Conservation (phyloP, 768 basidiomycete species). For the Rhizopogon vesiculosus region DNA sequence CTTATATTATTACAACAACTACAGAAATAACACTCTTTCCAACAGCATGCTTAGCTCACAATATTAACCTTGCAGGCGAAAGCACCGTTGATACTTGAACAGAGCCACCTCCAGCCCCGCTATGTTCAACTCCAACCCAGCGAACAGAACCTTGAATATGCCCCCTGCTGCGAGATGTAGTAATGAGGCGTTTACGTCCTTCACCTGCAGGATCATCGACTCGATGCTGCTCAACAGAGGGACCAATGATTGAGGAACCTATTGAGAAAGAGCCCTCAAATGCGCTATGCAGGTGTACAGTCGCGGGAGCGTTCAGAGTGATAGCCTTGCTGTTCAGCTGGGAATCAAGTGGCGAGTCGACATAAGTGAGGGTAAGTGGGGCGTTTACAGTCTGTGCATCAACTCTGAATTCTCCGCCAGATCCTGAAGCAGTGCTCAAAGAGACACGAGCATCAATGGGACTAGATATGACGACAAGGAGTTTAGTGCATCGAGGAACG, state of each 20-base stretch:
- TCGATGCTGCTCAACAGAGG: slow-evolving; percentile 1
- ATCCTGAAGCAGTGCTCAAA: background rate
- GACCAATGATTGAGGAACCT: slow-evolving; percentile 13
- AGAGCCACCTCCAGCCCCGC: background rate
- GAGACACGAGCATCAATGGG: slow-evolving; percentile 14
- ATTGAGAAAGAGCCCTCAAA: slow-evolving; percentile 35
- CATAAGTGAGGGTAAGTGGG: slow-evolving; percentile 24
- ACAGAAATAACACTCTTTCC: background rate
- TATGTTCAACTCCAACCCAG: background rate
- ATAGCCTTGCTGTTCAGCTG: slow-evolving; percentile 22
- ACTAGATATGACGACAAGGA: slow-evolving; percentile 4
- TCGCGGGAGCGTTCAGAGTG: slow-evolving; percentile 32
- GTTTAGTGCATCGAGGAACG: background rate
- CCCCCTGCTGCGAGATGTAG: background rate
- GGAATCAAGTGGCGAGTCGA: slow-evolving; percentile 29
- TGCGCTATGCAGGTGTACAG: slow-evolving; percentile 27
- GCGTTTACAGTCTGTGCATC: slow-evolving; percentile 29
- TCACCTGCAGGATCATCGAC: background rate
- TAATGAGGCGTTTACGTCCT: background rate
- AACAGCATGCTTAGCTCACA: background rate
- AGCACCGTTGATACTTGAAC: background rate
- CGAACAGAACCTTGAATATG: slow-evolving; percentile 1
- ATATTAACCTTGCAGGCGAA: slow-evolving; percentile 1
- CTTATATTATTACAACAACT: too few relatives aligned
- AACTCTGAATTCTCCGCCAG: slow-evolving; percentile 29